These are phyloP conservation scores for Tylopilus plumbeoviolaceoides DNA, from an alignment of 768 basidiomycete genomes.

Conservation along the genomic window DNA sequence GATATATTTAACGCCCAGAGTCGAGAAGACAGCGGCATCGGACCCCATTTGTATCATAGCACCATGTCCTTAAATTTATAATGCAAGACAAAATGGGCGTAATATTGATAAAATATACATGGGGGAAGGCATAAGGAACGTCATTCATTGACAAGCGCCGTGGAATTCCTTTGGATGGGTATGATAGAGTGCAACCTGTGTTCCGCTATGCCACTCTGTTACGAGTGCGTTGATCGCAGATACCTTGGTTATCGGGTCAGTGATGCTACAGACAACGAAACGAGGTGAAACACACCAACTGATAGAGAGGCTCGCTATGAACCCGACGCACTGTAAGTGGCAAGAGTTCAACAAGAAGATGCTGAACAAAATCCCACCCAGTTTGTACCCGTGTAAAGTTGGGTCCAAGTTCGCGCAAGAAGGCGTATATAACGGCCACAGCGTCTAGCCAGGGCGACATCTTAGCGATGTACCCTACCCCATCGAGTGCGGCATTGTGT, in stretches of 20 bases:
- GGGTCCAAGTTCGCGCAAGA: conserved; percentile 17
- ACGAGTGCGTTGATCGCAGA: conserved; percentile 10
- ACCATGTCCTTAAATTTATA: conserved; percentile 8
- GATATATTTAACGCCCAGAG: conserved; percentile 1
- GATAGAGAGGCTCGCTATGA: conserved; percentile 12
- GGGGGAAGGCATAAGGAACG: background rate
- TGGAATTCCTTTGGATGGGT: background rate
- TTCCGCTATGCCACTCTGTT: conserved; percentile 4
- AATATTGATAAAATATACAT: background rate
- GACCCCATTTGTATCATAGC: conserved; percentile 26
- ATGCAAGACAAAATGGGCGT: conserved; percentile 7
- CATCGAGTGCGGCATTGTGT: conserved; percentile 2
- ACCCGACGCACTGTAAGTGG: conserved; percentile 1
- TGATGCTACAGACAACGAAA: background rate
- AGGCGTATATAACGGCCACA: conserved; percentile 9
- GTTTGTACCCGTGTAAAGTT: conserved; percentile 7
- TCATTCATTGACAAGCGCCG: background rate
- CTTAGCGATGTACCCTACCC: conserved; percentile 8
- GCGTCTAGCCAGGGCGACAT: conserved; percentile 19
- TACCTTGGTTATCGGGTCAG: conserved; percentile 11
- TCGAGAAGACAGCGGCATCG: conserved; percentile 12
- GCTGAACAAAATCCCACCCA: conserved; percentile 12
- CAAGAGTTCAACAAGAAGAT: conserved; percentile 7
- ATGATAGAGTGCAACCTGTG: conserved; percentile 5
- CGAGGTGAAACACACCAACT: conserved; percentile 11